Conservation (phyloP, 2,329 filamentous ascomycete species). For the Colletotrichum eleusines region DNA sequence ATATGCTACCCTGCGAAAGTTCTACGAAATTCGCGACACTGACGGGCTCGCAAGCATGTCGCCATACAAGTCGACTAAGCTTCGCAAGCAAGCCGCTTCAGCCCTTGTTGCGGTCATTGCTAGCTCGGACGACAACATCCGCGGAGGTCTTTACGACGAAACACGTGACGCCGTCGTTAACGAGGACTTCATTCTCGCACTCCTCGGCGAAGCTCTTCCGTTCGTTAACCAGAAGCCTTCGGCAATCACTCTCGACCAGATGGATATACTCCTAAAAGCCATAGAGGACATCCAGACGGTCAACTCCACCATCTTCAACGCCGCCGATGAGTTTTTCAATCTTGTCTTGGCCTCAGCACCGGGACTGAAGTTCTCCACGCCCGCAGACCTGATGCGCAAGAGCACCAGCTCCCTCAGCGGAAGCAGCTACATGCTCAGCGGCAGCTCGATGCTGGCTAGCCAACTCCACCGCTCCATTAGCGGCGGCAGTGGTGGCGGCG, state of each 20-base stretch:
- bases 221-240: constrained; percentile 72
- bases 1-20: constrained; percentile 90
- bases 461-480: constrained; percentile 71
- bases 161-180: constrained; percentile 85
- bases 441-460: constrained; percentile 77
- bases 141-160: constrained; percentile 88
- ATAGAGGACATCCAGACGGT: constrained; percentile 86
- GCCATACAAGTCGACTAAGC: constrained; percentile 62
- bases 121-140: constrained; percentile 90
- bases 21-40: constrained; percentile 88
- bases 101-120: constrained; percentile 86
- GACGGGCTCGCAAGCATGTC: constrained; percentile 47
- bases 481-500: constrained; percentile 60
- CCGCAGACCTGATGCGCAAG: constrained; percentile 70
- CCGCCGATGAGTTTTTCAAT: constrained; percentile 83
- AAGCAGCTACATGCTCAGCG: constrained; percentile 77
- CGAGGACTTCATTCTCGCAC: constrained; percentile 85
- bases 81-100: constrained; percentile 76
- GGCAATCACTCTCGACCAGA: constrained; percentile 76
- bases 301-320: constrained; percentile 75
- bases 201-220: constrained; percentile 86
- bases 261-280: constrained; percentile 80
- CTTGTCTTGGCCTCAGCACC: constrained; percentile 79
- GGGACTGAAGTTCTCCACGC: constrained; percentile 71
- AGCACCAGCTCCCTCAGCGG: constrained; percentile 66